Evolutionary conservation across 2,329 filamentous ascomycete genomes (phyloP), one percentile per base, ranked within the genome.

Genomic region (Cladosporium sp.): DNA sequence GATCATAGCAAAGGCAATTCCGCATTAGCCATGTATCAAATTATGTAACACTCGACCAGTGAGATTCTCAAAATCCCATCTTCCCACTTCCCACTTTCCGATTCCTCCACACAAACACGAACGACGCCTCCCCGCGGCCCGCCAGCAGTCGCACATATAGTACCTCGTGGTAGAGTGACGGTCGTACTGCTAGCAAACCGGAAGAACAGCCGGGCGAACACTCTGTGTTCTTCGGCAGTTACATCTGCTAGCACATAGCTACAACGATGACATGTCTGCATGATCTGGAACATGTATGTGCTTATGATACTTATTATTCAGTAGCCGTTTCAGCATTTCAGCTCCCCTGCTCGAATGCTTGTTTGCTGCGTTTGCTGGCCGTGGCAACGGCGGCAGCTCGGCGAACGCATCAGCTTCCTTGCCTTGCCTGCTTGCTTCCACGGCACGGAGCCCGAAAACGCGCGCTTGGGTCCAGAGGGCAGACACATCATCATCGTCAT

Each of bases 11-110:
- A n/a, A 9, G 28, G 28, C 8, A 32, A 10, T 4, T 32, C 12
- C 28, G 8, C 28, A 9, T 5, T 32, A 32, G 28, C 8, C 8
- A n/a, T 32, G 28, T 32, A 32, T 32, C n/a, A 28, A 28, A 17
- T 45, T 45, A 45, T 45, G 42, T 45, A 45, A 45, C 28, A n/a
- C 42, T 28, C 42, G 42, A 28, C 22, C 42, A 45, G 42, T 45
- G 22, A 45, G 24, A 45, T 25, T 45, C 5, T 22, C 42, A 45
- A 25, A 45, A 45, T 45, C 5, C 42, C 42, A 45, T 45, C 8
- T 45, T 24, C 28, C 22, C 42, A 42, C 15, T 25, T n/a, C 24
- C 28, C 42, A 8, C n/a, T 9, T 45, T 22, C 42, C 15, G n/a
- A 32, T 32, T 32, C n/a, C 42, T 45, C 42, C 42, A 45, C 42